Evolutionary conservation across 2,329 filamentous ascomycete species (phyloP).

Genomic region (Colletotrichum orchidophilum): DNA sequence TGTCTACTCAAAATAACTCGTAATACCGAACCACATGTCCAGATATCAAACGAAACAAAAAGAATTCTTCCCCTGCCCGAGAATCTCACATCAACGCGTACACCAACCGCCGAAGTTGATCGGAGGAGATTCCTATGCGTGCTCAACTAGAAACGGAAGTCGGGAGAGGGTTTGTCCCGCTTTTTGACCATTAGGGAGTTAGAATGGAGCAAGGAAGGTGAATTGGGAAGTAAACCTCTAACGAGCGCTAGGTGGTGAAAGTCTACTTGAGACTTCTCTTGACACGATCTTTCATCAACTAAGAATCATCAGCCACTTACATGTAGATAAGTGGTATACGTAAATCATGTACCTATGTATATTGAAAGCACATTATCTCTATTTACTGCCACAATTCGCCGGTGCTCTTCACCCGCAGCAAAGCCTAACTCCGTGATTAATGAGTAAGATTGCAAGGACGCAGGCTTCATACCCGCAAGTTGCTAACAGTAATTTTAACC

Average conservation of each 20-base stretch:
- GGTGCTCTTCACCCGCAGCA: not conserved
- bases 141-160: slow-evolving; percentile 24
- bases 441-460: not conserved
- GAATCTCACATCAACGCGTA: too few species aligned
- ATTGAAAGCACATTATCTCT: too few species aligned
- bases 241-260: not conserved
- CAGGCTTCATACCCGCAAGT: not conserved
- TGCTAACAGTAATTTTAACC: not conserved
- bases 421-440: not conserved
- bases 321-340: not conserved
- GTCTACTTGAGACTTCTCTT: not conserved
- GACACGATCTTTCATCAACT: not conserved
- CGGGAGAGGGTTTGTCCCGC: not conserved
- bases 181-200: not conserved
- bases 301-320: not conserved
- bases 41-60: too few species aligned
- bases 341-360: too few species aligned
- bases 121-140: too few species aligned
- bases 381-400: not conserved
- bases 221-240: slow-evolving; percentile 8
- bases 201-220: not conserved
- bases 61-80: too few species aligned
- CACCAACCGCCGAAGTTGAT: too few species aligned
- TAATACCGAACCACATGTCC: too few species aligned
- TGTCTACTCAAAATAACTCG: too few species aligned